Percentiles rank a stretch among this genome's conserved stretches.
Evolutionary conservation across 169 alveolate species (phyloP).

Genomic region (Plasmodium vinckei): DNA sequence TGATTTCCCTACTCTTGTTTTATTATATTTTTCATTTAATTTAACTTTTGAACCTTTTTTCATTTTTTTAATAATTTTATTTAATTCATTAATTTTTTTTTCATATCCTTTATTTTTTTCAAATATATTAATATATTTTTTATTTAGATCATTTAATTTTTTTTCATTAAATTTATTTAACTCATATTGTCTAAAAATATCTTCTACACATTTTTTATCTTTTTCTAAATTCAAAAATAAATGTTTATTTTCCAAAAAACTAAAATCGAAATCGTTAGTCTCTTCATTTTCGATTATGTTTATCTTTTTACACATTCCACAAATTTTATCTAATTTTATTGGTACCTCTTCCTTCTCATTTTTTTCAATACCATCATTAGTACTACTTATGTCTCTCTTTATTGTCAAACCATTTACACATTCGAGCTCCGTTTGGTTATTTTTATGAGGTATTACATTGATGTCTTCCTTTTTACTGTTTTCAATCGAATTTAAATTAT

Average conservation of each 20-base stretch:
- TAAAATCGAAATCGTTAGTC: conserved; percentile 16
- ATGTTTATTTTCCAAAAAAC: conserved; percentile 21
- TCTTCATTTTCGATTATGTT: conserved; percentile 14
- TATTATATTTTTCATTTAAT: neutral
- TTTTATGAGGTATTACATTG: neutral
- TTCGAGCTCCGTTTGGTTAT: neutral
- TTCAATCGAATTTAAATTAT: too few relatives aligned
- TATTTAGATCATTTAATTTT: conserved; percentile 34
- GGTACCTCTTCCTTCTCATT: neutral
- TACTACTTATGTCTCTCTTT: neutral
- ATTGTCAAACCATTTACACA: too few relatives aligned
- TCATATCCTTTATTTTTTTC: conserved; percentile 35
- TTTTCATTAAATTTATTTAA: conserved; percentile 38
- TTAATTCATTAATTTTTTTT: conserved; percentile 58
- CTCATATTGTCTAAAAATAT: conserved; percentile 44
- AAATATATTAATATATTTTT: conserved; percentile 43
- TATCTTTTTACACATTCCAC: conserved; percentile 21
- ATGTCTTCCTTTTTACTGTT: neutral
- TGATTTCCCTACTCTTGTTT: neutral
- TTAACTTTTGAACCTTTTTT: conserved; percentile 22
- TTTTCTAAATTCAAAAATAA: conserved; percentile 37
- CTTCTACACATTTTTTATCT: conserved; percentile 49
- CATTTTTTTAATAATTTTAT: conserved; percentile 41
- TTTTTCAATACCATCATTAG: neutral
- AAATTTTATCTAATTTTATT: neutral